Base-by-base conservation (phyloP, 805 yeast species). In the Danielozyma ontarioensis region DNA sequence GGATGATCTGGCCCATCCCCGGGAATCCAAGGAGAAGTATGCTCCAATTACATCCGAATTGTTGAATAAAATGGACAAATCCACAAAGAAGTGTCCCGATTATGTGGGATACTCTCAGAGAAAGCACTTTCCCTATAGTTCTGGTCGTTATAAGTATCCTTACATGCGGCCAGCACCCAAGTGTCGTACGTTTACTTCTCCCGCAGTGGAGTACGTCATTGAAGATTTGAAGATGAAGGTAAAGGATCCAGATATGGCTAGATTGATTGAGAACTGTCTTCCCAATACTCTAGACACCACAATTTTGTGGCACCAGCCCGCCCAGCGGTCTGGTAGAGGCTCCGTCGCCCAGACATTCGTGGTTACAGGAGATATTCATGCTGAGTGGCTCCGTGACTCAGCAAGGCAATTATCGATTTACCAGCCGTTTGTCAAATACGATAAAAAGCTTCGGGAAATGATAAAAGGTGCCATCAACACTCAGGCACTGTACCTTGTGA, bases 261-360 rank as follows among this genome's bases (percentile, higher is more conserved):
- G 90, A 32, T 56, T 87, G 36, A 71, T 87, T 45, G 95, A 87
- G 49, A 87, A 87, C 53, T 70, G 90, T 28, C 70, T 86, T 37
- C 96, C 96, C 5, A 87, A 87, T 53, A 87, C 96, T 0, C 59
- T 87, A 33, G 96, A 87, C 49, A 87, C 96, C 1, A 86, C 96
- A 0, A 75, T 87, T 30, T 63, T 83, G 34, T 87, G 87, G 85
- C 86, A 81, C 54, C 32, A 25, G 27, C 40, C 34, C 22, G 22
- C 22, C 8, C 22, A 6, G 22, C n/a, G n/a, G n/a, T n/a, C n/a
- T n/a, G n/a, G n/a, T n/a, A 34, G 37, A 24, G 14, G 43, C 7
- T 21, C 36, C 2, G 42, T 50, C 3, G 44, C 54, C 13, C 74
- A 78, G 40, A 68, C 94, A 1, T 87, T 87, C 56, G 74, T 87